These are phyloP conservation scores for Neospora caninum DNA, from an alignment of 169 alveolate genomes.

Conservation along the genomic window DNA sequence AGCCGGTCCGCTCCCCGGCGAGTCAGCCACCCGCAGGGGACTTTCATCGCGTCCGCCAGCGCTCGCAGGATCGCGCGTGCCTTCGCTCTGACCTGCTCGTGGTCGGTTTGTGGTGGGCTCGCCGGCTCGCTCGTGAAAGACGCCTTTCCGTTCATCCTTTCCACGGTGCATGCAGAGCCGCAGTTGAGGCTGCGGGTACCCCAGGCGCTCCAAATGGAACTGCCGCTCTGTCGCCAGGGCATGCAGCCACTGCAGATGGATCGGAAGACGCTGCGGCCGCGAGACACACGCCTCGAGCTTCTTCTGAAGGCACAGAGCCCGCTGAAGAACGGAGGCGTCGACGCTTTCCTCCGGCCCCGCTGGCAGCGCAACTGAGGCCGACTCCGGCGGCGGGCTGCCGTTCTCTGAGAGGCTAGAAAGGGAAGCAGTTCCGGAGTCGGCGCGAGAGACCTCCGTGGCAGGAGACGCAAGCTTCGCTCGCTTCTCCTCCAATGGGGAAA, in stretches of 20 bases:
- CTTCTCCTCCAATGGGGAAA: neutral
- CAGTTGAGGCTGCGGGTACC: neutral
- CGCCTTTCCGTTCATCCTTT: too few relatives aligned
- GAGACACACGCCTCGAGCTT: neutral
- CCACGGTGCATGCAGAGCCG: neutral
- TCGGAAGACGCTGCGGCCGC: neutral
- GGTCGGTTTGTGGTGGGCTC: too few relatives aligned
- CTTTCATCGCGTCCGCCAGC: too few relatives aligned
- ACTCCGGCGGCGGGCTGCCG: too few relatives aligned
- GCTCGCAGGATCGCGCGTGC: too few relatives aligned
- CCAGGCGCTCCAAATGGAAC: neutral
- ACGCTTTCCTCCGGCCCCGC: neutral
- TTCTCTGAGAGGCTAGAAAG: too few relatives aligned
- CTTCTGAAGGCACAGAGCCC: neutral
- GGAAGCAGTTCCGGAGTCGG: too few relatives aligned
- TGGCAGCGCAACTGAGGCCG: neutral
- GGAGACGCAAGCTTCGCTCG: neutral
- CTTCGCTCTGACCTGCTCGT: too few relatives aligned
- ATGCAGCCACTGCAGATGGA: constrained; percentile 22
- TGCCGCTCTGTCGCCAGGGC: neutral
- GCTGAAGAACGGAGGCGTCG: neutral
- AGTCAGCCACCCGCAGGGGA: too few relatives aligned
- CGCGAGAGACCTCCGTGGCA: too few relatives aligned
- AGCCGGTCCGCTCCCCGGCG: too few relatives aligned
- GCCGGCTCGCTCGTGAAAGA: too few relatives aligned